Percentiles rank a stretch among this genome's conserved stretches.
Conservation (phyloP, 768 basidiomycete genomes). For the Boletus coccyginus region DNA sequence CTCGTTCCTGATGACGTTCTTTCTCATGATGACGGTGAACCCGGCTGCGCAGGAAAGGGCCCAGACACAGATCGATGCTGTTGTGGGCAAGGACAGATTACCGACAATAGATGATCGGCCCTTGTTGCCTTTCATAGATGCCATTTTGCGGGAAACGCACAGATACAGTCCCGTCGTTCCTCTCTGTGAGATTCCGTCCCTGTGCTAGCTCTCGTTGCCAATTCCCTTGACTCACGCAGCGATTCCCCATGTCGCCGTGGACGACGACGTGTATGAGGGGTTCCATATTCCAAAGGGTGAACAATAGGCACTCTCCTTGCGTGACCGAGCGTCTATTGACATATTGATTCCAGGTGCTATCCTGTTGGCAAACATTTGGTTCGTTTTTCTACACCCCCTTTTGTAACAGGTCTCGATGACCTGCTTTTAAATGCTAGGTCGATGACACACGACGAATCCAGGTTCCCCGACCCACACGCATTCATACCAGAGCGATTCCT, state of each 20-base stretch:
- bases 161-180: slow-evolving; percentile 3
- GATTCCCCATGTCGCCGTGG: slow-evolving; percentile 2
- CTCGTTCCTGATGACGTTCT: slow-evolving; percentile 1
- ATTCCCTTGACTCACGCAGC: not conserved
- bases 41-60: slow-evolving; percentile 13
- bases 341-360: slow-evolving; percentile 10
- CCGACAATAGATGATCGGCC: slow-evolving; percentile 12
- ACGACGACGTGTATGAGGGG: slow-evolving; percentile 17
- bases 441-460: not conserved
- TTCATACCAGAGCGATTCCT: not conserved
- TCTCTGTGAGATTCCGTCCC: not conserved
- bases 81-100: slow-evolving; percentile 13
- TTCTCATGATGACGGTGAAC: slow-evolving; percentile 1
- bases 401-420: not conserved
- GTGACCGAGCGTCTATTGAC: not conserved
- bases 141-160: slow-evolving; percentile 32
- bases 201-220: not conserved
- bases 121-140: slow-evolving; percentile 34
- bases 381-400: not conserved
- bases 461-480: not conserved
- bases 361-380: slow-evolving; percentile 30
- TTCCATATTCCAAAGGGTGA: slow-evolving; percentile 39
- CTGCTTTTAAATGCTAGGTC: not conserved
- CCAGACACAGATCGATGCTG: slow-evolving; percentile 8
- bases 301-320: too few species aligned